Percentiles rank a stretch among this genome's conserved stretches.
Evolutionary conservation across 108 stramenopile genomes (phyloP).

Genomic region (Nitzschia sp.): DNA sequence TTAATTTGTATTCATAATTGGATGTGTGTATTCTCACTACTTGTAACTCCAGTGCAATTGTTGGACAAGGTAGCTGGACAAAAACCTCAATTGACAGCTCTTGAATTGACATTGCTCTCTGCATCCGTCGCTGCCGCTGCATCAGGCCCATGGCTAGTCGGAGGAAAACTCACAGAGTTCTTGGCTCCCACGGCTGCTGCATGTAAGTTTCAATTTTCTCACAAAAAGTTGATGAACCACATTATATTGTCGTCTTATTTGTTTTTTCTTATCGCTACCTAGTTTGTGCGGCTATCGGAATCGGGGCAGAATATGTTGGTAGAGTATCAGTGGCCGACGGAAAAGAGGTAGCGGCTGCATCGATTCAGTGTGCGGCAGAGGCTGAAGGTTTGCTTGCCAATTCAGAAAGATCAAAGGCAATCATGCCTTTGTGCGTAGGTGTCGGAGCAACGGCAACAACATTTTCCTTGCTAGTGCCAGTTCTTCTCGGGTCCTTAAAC

Average conservation of each 20-base stretch:
- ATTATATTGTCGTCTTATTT: slow-evolving; percentile 2
- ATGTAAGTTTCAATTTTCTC: no score
- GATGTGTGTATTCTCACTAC: no score
- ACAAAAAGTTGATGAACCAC: no score
- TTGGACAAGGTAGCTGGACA: slow-evolving; percentile 64
- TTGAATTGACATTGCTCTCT: slow-evolving; percentile 66
- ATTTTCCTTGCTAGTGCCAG: slow-evolving; percentile 72
- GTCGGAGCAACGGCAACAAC: slow-evolving; percentile 79
- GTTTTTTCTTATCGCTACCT: background rate
- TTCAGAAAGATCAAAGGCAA: slow-evolving; percentile 87
- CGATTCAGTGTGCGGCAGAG: slow-evolving; percentile 88
- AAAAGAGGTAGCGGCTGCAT: slow-evolving; percentile 88
- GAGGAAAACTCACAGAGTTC: slow-evolving; percentile 66
- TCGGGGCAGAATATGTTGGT: slow-evolving; percentile 88
- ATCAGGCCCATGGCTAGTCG: slow-evolving; percentile 65
- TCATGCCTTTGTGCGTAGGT: slow-evolving; percentile 90
- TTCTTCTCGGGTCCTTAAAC: slow-evolving; percentile 47
- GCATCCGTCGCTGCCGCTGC: slow-evolving; percentile 57
- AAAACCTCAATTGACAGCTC: slow-evolving; percentile 57
- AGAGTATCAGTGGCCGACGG: slow-evolving; percentile 87
- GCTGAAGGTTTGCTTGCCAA: slow-evolving; percentile 85
- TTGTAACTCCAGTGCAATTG: slow-evolving; percentile 56
- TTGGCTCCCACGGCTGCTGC: slow-evolving; percentile 63
- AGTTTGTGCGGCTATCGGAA: slow-evolving; percentile 83
- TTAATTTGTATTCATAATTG: background rate